Evolutionary conservation across 371 early-diverging fungal genomes (phyloP).

Genomic region (Mucor velutinosus): DNA sequence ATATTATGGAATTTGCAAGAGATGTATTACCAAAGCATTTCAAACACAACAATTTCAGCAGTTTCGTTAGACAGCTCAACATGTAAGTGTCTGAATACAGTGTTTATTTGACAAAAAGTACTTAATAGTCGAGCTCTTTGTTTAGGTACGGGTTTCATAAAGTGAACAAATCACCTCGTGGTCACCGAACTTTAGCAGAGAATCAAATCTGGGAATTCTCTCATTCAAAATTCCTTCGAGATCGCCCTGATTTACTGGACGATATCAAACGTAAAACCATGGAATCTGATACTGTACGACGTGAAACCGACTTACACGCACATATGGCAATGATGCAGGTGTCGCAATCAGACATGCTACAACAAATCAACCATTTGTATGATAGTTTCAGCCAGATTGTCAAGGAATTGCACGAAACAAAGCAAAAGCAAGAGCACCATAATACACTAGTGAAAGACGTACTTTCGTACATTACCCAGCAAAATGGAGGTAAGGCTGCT

Average conservation of each 20-base stretch:
- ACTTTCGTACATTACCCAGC: conserved; percentile 57
- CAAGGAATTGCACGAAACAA: conserved; percentile 73
- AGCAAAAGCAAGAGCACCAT: conserved; percentile 64
- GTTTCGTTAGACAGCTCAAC: conserved; percentile 90
- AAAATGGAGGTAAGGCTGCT: conserved; percentile 36
- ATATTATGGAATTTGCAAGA: conserved; percentile 82
- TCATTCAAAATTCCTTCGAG: conserved; percentile 81
- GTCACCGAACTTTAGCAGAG: conserved; percentile 79
- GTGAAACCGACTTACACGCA: conserved; percentile 73
- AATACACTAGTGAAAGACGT: conserved; percentile 62
- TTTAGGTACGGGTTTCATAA: conserved; percentile 88
- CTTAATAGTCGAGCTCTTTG: neutral
- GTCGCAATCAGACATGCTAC: conserved; percentile 74
- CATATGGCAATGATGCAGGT: conserved; percentile 79
- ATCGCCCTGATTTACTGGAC: conserved; percentile 78
- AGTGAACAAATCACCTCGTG: conserved; percentile 84
- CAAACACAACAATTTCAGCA: conserved; percentile 88
- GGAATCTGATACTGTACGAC: conserved; percentile 74
- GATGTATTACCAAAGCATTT: conserved; percentile 83
- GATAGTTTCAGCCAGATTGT: conserved; percentile 70
- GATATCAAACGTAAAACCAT: conserved; percentile 87
- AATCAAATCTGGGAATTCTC: conserved; percentile 95
- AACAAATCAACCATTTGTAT: conserved; percentile 71
- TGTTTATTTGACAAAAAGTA: conserved; percentile 3
- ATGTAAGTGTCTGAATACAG: conserved; percentile 53